Conservation (phyloP, 768 basidiomycete genomes). For the Psilocybe cyanescens region DNA sequence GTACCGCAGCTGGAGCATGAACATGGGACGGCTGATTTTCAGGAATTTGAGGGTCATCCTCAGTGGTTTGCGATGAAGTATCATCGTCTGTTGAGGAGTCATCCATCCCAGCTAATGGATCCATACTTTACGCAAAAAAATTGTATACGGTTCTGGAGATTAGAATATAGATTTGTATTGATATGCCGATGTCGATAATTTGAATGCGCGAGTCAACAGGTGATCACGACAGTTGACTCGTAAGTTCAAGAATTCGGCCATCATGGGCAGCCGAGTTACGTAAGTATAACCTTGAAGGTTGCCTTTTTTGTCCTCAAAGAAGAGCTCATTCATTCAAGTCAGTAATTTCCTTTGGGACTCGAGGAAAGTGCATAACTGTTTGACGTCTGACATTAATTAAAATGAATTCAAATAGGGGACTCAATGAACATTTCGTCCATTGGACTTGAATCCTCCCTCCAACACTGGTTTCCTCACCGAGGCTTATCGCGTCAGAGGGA, state of each 20-base stretch:
- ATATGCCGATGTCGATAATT: background rate
- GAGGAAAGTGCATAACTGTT: constrained; percentile 3
- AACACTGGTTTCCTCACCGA: background rate
- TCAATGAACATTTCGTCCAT: background rate
- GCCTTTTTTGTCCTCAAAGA: background rate
- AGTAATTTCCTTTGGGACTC: constrained; percentile 1
- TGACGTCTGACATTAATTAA: background rate
- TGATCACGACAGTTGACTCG: background rate
- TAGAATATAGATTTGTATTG: constrained; percentile 10
- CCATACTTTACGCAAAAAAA: constrained; percentile 31
- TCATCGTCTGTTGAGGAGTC: constrained; percentile 62
- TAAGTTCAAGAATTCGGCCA: background rate
- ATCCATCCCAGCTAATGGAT: constrained; percentile 49
- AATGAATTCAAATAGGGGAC: background rate
- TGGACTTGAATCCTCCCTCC: background rate
- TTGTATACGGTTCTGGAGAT: background rate
- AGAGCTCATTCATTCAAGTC: constrained; percentile 1
- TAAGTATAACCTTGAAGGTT: background rate
- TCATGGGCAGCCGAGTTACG: background rate
- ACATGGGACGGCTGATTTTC: constrained; percentile 46
- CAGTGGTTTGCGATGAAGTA: constrained; percentile 81
- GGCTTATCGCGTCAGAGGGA: background rate
- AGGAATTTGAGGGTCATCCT: constrained; percentile 82
- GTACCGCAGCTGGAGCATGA: constrained; percentile 26
- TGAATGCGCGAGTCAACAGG: background rate